Evolutionary conservation across 192 early-diverging fungal genomes (phyloP).

Genomic region (Podila verticillata): DNA sequence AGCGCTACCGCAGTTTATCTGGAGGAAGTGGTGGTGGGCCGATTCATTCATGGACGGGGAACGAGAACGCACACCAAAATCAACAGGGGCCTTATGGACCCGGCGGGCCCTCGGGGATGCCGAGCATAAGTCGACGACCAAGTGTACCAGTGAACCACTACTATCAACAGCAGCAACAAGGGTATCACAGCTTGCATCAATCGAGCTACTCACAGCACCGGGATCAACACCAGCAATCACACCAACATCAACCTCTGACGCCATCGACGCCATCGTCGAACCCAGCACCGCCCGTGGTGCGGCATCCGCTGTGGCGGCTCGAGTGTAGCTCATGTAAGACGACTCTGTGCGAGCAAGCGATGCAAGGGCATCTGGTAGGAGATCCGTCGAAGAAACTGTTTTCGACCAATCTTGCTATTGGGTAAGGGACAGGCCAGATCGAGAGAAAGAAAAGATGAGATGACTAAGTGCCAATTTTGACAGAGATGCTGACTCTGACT

Average conservation of each 20-base stretch:
- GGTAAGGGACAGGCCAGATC: too few relatives aligned
- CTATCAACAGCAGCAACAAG: constrained; percentile 17
- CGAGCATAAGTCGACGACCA: constrained; percentile 19
- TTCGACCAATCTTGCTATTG: constrained; percentile 36
- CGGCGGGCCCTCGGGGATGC: background rate
- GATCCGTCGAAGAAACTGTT: constrained; percentile 46
- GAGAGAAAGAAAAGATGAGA: background rate
- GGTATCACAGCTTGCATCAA: constrained; percentile 15
- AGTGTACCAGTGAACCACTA: constrained; percentile 32
- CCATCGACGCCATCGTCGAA: constrained; percentile 30
- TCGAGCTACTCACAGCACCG: constrained; percentile 32
- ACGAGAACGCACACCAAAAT: constrained; percentile 1
- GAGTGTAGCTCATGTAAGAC: constrained; percentile 41
- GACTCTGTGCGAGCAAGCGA: constrained; percentile 37
- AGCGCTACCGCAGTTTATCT: constrained; percentile 29
- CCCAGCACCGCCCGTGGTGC: constrained; percentile 14
- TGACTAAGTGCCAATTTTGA: background rate
- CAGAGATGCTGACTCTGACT: background rate
- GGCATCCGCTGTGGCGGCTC: constrained; percentile 42
- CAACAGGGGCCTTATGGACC: background rate
- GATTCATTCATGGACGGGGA: constrained; percentile 19
- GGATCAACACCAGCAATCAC: constrained; percentile 11
- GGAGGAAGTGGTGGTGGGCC: constrained; percentile 7
- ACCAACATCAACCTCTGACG: constrained; percentile 16
- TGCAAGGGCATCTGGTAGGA: constrained; percentile 40